Percentiles rank a stretch among this genome's conserved stretches.
Evolutionary conservation across 345 rosid genomes (phyloP).

Genomic region (Lepidium sativum): DNA sequence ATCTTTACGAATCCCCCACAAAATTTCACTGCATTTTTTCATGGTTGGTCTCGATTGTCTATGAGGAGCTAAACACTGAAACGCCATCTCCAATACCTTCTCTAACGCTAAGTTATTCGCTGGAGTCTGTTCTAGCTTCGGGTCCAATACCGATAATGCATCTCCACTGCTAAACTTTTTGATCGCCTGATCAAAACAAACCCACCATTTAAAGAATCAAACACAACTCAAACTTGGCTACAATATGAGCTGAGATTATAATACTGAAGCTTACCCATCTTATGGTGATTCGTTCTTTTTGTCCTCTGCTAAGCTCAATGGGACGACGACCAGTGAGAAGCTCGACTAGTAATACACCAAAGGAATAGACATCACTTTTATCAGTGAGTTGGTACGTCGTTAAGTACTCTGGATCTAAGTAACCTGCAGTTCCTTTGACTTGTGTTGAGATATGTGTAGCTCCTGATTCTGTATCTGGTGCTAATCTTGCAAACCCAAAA

Average conservation of each 20-base stretch:
- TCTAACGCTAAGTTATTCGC: conserved; percentile 52
- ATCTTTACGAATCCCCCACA: conserved; percentile 85
- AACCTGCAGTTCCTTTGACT: conserved; percentile 97
- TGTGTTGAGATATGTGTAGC: conserved; percentile 92
- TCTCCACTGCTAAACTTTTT: conserved; percentile 62
- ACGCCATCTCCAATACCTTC: conserved; percentile 64
- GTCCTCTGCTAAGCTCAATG: conserved; percentile 62
- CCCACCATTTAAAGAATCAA: conserved; percentile 30
- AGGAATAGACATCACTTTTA: conserved; percentile 92
- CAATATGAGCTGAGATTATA: background rate
- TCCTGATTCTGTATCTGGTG: conserved; percentile 72
- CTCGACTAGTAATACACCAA: conserved; percentile 79
- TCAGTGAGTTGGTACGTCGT: conserved; percentile 84
- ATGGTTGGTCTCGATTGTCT: conserved; percentile 69
- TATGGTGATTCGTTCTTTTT: conserved; percentile 68
- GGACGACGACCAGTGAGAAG: conserved; percentile 80
- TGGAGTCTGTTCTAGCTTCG: conserved; percentile 44
- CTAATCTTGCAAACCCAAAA: conserved; percentile 84
- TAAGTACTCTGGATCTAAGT: conserved; percentile 87
- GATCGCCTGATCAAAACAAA: conserved; percentile 53
- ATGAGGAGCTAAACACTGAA: conserved; percentile 65
- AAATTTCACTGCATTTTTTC: conserved; percentile 75
- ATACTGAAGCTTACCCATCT: conserved; percentile 49
- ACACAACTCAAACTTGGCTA: conserved; percentile 6
- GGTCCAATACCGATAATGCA: conserved; percentile 53